Conservation (phyloP, 2,329 filamentous ascomycete genomes). For the Botryosphaeria dothidea region DNA sequence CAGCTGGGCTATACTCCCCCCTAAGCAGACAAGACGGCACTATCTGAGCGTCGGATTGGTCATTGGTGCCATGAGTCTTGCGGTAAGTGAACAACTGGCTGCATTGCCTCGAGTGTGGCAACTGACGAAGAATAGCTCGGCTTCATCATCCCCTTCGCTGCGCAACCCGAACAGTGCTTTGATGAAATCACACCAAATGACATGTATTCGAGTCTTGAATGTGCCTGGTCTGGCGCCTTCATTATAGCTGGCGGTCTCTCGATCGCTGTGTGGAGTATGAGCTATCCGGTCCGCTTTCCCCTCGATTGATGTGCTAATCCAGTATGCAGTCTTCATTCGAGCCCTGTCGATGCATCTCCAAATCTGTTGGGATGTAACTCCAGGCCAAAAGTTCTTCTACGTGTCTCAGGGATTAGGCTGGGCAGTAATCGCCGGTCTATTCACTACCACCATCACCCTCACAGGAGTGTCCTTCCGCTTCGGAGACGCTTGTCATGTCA, state of each 20-base stretch:
- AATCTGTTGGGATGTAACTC: slow-evolving; percentile 94
- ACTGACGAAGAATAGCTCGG: slow-evolving; percentile 64
- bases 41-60: slow-evolving; percentile 90
- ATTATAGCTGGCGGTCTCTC: slow-evolving; percentile 83
- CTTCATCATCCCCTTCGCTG: slow-evolving; percentile 84
- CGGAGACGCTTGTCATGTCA: slow-evolving; percentile 89
- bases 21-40: slow-evolving; percentile 87
- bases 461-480: slow-evolving; percentile 96
- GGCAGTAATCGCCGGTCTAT: slow-evolving; percentile 76
- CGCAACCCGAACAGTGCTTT: slow-evolving; percentile 77
- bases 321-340: slow-evolving; percentile 70
- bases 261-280: slow-evolving; percentile 76
- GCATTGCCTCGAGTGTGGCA: slow-evolving; percentile 18
- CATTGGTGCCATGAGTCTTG: slow-evolving; percentile 73
- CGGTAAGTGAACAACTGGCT: slow-evolving; percentile 55
- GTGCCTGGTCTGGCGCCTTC: slow-evolving; percentile 84
- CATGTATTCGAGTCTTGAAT: slow-evolving; percentile 79
- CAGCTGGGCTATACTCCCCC: slow-evolving; percentile 77
- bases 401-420: slow-evolving; percentile 77
- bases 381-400: slow-evolving; percentile 89
- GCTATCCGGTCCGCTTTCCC: background rate
- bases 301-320: background rate
- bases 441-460: slow-evolving; percentile 74
- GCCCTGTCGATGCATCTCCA: slow-evolving; percentile 92
- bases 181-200: slow-evolving; percentile 91